phyloP scores from a whole-genome alignment of 2,329 filamentous ascomycete species.

The Monilinia vaccinii-corymbosi region DNA sequence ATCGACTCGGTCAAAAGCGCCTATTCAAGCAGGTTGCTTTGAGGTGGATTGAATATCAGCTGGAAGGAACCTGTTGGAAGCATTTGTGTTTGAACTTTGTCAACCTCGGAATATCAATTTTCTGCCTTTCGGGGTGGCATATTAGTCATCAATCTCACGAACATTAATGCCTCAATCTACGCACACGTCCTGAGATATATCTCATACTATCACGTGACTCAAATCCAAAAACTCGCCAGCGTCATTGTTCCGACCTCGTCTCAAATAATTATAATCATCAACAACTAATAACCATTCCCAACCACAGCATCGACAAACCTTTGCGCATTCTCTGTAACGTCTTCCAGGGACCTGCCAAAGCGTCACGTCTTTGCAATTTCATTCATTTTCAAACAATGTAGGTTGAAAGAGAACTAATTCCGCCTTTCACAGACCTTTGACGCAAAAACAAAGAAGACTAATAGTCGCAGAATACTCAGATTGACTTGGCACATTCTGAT shows the following conservation, averaged over 20 bases:
- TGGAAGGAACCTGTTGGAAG: too few species aligned
- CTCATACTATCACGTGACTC: neutral
- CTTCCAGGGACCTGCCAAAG: constrained; percentile 27
- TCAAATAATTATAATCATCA: constrained; percentile 4
- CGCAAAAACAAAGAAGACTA: constrained; percentile 8
- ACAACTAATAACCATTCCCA: neutral
- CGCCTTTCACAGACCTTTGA: neutral
- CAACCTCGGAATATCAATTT: neutral
- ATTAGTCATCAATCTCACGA: neutral
- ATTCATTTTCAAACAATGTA: constrained; percentile 26
- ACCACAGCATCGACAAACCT: constrained; percentile 26
- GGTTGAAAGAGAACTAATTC: constrained; percentile 11
- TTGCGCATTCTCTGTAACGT: constrained; percentile 27
- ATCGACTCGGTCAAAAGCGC: neutral
- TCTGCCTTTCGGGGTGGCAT: neutral
- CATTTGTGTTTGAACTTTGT: too few species aligned
- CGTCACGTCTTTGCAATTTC: constrained; percentile 25
- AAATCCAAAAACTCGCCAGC: constrained; percentile 12
- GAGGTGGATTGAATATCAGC: neutral
- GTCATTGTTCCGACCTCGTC: constrained; percentile 12
- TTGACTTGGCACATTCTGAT: neutral
- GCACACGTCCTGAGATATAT: neutral
- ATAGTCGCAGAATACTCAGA: constrained; percentile 1
- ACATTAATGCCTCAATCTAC: constrained; percentile 5
- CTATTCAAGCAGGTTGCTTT: neutral